These are phyloP conservation scores for Phaffomyces antillensis DNA, from an alignment of 805 yeast genomes.

Conservation along the genomic window DNA sequence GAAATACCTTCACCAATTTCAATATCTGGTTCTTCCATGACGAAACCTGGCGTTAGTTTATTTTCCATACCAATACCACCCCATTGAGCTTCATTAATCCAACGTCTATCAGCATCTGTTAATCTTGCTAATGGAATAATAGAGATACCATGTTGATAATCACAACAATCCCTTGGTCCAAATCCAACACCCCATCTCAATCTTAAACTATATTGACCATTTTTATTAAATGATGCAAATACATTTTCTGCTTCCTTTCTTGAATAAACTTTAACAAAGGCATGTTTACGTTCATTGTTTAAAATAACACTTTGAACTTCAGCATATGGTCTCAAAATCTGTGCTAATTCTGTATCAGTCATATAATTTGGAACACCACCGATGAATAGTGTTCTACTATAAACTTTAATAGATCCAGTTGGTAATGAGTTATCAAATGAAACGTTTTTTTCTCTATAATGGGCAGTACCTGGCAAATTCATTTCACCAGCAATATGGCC, in stretches of 20 bases:
- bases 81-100: slow-evolving; percentile 90
- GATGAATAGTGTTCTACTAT: slow-evolving; percentile 84
- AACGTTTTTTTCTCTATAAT: slow-evolving; percentile 69
- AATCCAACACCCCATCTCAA: slow-evolving; percentile 99
- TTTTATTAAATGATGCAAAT: slow-evolving; percentile 62
- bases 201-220: slow-evolving; percentile 57
- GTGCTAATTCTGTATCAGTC: slow-evolving; percentile 67
- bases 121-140: slow-evolving; percentile 80
- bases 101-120: slow-evolving; percentile 88
- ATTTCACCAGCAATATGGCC: slow-evolving; percentile 45
- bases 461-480: slow-evolving; percentile 65
- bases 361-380: slow-evolving; percentile 87
- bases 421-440: slow-evolving; percentile 67
- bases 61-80: slow-evolving; percentile 89
- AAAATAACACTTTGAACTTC: slow-evolving; percentile 87
- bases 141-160: slow-evolving; percentile 85
- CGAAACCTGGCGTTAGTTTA: slow-evolving; percentile 70
- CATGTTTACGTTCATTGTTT: slow-evolving; percentile 87
- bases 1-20: slow-evolving; percentile 93
- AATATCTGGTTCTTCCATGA: slow-evolving; percentile 95
- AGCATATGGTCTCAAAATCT: slow-evolving; percentile 74
- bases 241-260: slow-evolving; percentile 88
- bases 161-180: slow-evolving; percentile 98
- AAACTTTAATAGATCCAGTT: slow-evolving; percentile 72
- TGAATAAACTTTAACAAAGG: slow-evolving; percentile 90